These are phyloP conservation scores for Chlorencoelia australis DNA, from an alignment of 2,329 filamentous ascomycete genomes.

Conservation along the genomic window DNA sequence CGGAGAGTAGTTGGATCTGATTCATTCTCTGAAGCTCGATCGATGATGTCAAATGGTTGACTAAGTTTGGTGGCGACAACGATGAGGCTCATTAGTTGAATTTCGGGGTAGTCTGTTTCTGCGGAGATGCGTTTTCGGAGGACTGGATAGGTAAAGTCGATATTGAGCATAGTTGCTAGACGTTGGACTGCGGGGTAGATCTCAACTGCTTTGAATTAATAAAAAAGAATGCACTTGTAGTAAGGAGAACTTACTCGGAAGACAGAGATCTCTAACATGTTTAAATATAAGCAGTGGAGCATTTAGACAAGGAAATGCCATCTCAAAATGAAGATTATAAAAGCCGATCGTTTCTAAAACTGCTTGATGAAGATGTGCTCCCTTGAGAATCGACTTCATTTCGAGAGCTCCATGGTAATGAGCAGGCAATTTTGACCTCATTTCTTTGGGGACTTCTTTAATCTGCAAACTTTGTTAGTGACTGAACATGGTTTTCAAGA, in stretches of 20 bases:
- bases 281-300: constrained; percentile 56
- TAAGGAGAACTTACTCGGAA: constrained; percentile 59
- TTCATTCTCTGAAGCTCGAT: constrained; percentile 38
- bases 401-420: constrained; percentile 51
- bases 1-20: constrained; percentile 47
- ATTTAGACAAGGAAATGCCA: constrained; percentile 67
- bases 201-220: constrained; percentile 43
- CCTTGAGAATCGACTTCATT: constrained; percentile 35
- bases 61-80: constrained; percentile 70
- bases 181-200: constrained; percentile 48
- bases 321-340: constrained; percentile 57
- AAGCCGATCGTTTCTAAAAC: constrained; percentile 52
- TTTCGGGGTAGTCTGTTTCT: constrained; percentile 59
- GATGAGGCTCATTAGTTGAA: constrained; percentile 59
- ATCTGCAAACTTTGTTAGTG: constrained; percentile 32
- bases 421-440: constrained; percentile 54
- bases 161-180: constrained; percentile 32
- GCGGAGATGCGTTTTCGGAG: constrained; percentile 32
- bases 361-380: constrained; percentile 52
- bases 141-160: constrained; percentile 49
- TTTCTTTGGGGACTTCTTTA: constrained; percentile 49
- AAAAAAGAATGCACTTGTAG: not conserved
- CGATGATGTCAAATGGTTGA: constrained; percentile 59
- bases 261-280: constrained; percentile 58
- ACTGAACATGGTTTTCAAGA: not conserved